phyloP scores from a whole-genome alignment of 2,329 filamentous ascomycete genomes.

The Fusarium sp. region DNA sequence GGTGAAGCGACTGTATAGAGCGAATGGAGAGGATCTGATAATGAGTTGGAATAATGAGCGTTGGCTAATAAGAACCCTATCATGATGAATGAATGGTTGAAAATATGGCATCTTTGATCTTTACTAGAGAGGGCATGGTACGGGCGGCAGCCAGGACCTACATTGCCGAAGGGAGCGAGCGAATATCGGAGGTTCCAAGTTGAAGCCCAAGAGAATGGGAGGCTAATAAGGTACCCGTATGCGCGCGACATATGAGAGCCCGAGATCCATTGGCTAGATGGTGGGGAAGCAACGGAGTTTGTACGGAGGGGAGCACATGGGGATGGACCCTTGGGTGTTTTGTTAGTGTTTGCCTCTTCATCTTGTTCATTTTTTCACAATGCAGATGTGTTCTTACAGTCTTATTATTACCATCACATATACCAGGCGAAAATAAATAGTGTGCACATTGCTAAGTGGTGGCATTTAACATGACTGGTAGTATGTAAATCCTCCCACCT shows the following conservation, averaged over 20 bases:
- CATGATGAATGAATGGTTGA: constrained; percentile 34
- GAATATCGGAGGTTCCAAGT: constrained; percentile 35
- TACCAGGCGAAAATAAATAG: neutral
- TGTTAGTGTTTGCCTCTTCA: constrained; percentile 1
- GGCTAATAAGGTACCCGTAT: constrained; percentile 28
- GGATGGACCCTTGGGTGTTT: constrained; percentile 19
- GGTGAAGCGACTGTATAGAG: constrained; percentile 13
- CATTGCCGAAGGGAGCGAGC: constrained; percentile 28
- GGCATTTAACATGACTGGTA: neutral
- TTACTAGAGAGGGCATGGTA: constrained; percentile 33
- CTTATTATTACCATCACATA: neutral
- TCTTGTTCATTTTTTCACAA: neutral
- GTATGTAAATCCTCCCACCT: neutral
- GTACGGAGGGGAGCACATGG: constrained; percentile 9
- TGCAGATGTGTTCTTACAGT: neutral
- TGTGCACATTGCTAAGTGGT: neutral
- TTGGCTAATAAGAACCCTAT: constrained; percentile 44
- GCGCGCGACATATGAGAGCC: constrained; percentile 23
- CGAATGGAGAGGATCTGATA: constrained; percentile 43
- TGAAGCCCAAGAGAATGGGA: constrained; percentile 23
- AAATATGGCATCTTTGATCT: constrained; percentile 29
- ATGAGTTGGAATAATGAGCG: constrained; percentile 39
- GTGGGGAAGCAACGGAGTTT: constrained; percentile 28
- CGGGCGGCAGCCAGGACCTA: constrained; percentile 29
- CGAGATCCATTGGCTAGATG: constrained; percentile 16